Evolutionary conservation across 2,329 filamentous ascomycete genomes (phyloP), one percentile per base, ranked within the genome.

Genomic region (Rugonectria rugulosa): DNA sequence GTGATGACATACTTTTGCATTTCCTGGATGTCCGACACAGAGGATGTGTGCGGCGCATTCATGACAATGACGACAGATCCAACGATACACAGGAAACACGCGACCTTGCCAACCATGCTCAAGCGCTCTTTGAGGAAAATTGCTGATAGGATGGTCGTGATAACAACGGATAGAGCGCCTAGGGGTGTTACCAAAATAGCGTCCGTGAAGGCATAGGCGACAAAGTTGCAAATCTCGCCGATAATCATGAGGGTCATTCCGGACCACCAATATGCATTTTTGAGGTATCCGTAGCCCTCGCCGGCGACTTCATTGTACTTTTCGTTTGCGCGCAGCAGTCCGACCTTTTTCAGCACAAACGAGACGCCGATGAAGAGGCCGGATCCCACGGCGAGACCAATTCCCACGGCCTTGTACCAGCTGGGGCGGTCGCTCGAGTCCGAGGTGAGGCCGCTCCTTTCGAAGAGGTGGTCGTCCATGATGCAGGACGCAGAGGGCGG

Each of bases 221-320:
- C 91, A 72, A 98, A 96, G 76, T 99, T 99, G 84, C 92, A 96
- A 53, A 97, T 86, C 75, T 99, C 95, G 65, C 95, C 95, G 37
- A 98, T 68, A 66, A 98, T 97, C 95, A 99, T 98, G 56, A 98
- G 82, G 0, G 80, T 92, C 95, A 99, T 98, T 66, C 95, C 95
- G 2, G 79, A 75, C 95, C 95, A 99, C 95, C 95, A 99, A 79
- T 85, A 97, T 17, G 81, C 81, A 69, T 98, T 98, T 78, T 96
- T 97, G 67, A 99, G 85, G 73, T 98, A 99, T 59, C 94, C 93
- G 73, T 98, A 98, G 53, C 95, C 95, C 75, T 98, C 94, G 57
- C 95, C 95, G 1, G 95, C 93, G 63, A 91, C 91, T 76, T 98
- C 92, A 59, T 96, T 90, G 79, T 98, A 98, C 74, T 98, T 98